Percentiles rank a stretch among this genome's conserved stretches.
Conservation (phyloP, 2,329 filamentous ascomycete genomes). For the Fusarium denticulatum region DNA sequence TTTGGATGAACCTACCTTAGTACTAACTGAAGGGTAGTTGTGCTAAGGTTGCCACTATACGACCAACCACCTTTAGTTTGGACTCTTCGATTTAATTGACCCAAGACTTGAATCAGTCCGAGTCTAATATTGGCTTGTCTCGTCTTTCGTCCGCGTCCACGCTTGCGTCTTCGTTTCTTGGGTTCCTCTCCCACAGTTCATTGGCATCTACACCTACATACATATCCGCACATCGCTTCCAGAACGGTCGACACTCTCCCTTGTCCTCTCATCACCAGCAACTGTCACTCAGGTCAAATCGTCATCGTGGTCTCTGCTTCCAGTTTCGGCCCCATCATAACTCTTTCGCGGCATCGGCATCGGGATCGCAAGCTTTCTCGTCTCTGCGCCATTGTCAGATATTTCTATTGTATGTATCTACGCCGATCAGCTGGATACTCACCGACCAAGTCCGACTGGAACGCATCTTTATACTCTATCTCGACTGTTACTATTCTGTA, state of each 20-base stretch:
- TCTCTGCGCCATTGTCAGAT: constrained; percentile 21
- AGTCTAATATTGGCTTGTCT: constrained; percentile 12
- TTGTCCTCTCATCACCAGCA: not conserved
- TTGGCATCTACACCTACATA: constrained; percentile 6
- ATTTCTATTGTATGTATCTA: constrained; percentile 27
- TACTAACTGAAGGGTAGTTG: not conserved
- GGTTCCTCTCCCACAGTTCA: constrained; percentile 21
- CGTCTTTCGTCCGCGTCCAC: not conserved
- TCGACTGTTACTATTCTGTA: constrained; percentile 8
- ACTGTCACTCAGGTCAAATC: not conserved
- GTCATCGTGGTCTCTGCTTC: not conserved
- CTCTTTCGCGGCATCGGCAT: constrained; percentile 14
- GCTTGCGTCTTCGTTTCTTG: constrained; percentile 6
- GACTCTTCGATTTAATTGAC: not conserved
- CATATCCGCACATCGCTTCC: not conserved
- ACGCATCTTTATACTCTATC: constrained; percentile 25
- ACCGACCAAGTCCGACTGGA: constrained; percentile 9
- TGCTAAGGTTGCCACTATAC: constrained; percentile 25
- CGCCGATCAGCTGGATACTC: constrained; percentile 24
- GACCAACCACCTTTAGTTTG: constrained; percentile 36
- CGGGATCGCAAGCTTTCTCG: constrained; percentile 25
- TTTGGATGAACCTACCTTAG: not conserved
- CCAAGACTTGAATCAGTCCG: not conserved
- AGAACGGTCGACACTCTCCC: constrained; percentile 16
- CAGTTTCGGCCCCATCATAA: not conserved